Evolutionary conservation across 805 yeast species (phyloP).

Genomic region (Millerozyma miso): DNA sequence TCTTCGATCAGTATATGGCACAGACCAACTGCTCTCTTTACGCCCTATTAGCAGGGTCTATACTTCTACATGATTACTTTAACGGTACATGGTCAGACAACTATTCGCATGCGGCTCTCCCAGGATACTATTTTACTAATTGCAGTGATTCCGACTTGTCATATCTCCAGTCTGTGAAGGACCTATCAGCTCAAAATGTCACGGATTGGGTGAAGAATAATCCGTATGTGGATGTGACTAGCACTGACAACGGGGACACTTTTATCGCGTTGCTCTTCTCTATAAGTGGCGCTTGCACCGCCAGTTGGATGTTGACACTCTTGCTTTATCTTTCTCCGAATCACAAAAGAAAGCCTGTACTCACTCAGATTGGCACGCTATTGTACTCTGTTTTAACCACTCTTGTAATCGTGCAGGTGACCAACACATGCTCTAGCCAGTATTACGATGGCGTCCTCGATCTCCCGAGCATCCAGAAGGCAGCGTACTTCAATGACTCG

Average conservation of each 20-base stretch:
- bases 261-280: slow-evolving; percentile 47
- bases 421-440: slow-evolving; percentile 45
- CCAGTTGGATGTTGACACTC: slow-evolving; percentile 68
- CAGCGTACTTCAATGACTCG: slow-evolving; percentile 32
- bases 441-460: slow-evolving; percentile 53
- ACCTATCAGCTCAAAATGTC: not conserved
- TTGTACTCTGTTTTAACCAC: slow-evolving; percentile 54
- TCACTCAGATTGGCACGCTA: slow-evolving; percentile 56
- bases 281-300: slow-evolving; percentile 51
- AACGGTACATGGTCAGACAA: slow-evolving; percentile 13
- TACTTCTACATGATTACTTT: slow-evolving; percentile 16
- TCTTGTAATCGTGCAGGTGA: slow-evolving; percentile 43
- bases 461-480: slow-evolving; percentile 34
- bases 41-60: slow-evolving; percentile 29
- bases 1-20: slow-evolving; percentile 15
- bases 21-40: slow-evolving; percentile 36
- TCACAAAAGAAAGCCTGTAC: slow-evolving; percentile 50
- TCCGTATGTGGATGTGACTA: not conserved
- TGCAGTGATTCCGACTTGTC: slow-evolving; percentile 22
- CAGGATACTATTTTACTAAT: slow-evolving; percentile 47
- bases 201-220: not conserved
- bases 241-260: slow-evolving; percentile 31
- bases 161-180: slow-evolving; percentile 16
- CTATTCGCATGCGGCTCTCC: slow-evolving; percentile 18
- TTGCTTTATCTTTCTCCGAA: slow-evolving; percentile 49